phyloP scores from a whole-genome alignment of 176 grass and related monocot species.

The Phragmites australis region DNA sequence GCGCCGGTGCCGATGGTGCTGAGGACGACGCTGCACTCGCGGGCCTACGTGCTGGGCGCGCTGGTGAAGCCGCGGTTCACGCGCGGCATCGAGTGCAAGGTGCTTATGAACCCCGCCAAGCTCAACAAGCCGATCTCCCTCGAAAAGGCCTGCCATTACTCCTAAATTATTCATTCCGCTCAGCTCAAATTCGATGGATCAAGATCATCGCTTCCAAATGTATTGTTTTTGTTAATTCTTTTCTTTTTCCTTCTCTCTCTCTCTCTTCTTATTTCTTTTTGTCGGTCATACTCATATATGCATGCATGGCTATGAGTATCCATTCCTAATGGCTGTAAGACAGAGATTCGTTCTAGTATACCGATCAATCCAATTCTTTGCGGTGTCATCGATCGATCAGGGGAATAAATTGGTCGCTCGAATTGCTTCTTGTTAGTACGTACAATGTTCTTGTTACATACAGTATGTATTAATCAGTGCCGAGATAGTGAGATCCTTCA shows the following conservation, averaged over 20 bases:
- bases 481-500: too few relatives aligned
- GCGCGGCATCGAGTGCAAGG: conserved; percentile 51
- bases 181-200: background rate
- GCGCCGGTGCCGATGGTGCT: conserved; percentile 57
- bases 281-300: background rate
- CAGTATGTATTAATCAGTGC: too few relatives aligned
- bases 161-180: conserved; percentile 7
- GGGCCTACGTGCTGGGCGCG: conserved; percentile 76
- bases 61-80: conserved; percentile 80
- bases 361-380: background rate
- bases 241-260: background rate
- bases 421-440: too few relatives aligned
- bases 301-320: background rate
- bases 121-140: conserved; percentile 57
- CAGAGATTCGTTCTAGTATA: background rate
- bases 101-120: conserved; percentile 59
- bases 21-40: conserved; percentile 57
- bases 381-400: background rate
- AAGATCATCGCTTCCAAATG: background rate
- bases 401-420: too few relatives aligned
- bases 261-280: background rate
- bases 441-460: too few relatives aligned
- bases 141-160: conserved; percentile 59
- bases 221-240: background rate
- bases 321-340: background rate